Evolutionary conservation across 192 early-diverging fungal genomes (phyloP), one percentile per base, ranked within the genome.

Genomic region (Phlyctochytrium planicorne): DNA sequence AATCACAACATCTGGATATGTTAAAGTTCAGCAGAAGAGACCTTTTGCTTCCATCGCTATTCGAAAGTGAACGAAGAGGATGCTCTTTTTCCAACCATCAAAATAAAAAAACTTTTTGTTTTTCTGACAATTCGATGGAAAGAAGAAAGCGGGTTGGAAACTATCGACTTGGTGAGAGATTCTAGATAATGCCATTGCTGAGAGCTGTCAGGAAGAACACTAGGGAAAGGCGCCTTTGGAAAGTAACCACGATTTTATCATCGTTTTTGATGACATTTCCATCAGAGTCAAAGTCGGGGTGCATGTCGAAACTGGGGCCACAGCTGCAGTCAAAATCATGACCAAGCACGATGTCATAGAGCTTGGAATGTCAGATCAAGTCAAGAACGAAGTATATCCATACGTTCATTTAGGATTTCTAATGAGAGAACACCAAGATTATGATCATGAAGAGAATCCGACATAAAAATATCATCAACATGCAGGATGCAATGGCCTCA

Each of bases 171-270:
- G 55, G 55, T 57, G 10, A 50, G 40, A 50, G 40, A 47, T 14
- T 47, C 6, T 47, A 47, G 6, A 47, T 47, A 47, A 20, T 20
- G 16, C 55, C 55, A 10, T 57, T 29, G 55, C 55, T 57, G 10
- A 14, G 25, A 57, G 55, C 6, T 57, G 20, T 24, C 25, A 57
- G 55, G 55, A 12, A 57, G 55, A 25, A 57, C 55, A 4, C 27
- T 57, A 10, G 55, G 55, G 20, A 57, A 57, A 57, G 55, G 55
- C 16, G 10, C 55, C 25, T 57, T 57, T 57, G 55, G 55, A 57
- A 57, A 25, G 55, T 57, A 20, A 25, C 6, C 25, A 24, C 55
- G 25, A 20, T 25, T 14, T 4, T 25, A 25, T 20, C 27, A 57
- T 57, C 12, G 27, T 27, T 29, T 57, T 27, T 57, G 4, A 57